Base-by-base conservation (phyloP, 306 rosid species). In the Urtica urens region DNA sequence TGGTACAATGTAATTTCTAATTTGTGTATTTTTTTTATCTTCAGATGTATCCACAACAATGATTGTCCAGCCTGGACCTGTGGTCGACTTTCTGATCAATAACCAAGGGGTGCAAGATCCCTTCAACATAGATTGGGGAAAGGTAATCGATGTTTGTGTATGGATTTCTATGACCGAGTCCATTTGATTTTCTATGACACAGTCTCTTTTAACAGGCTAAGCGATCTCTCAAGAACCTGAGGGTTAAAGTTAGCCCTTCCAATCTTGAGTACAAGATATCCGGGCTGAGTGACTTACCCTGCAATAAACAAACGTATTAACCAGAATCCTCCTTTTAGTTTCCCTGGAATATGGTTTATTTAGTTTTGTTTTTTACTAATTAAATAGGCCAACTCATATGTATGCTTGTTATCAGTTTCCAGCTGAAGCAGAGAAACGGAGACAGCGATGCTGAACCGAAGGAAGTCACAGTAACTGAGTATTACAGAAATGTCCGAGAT, bases 11-110 rank as follows among this genome's bases (percentile, higher is more conserved):
- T 31, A 8, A 31, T 31, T 1, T 7, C 7, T 31, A 31, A 13
- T 31, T 13, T 7, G 37, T 26, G 19, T 42, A 42, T 26, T 12
- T 18, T 48, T 6, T 8, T 23, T 24, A 26, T 17, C 21, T 43
- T 7, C 60, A 90, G 99, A 92, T 73, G 94, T 85, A 19, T 92
- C 99, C 0, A 92, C 99, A 5, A 92, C 99, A 2, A 92, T 85
- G 94, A 73, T 85, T 4, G 71, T 92, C 24, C 72, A 64, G 17
- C 96, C 95, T 27, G 99, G 96, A 0, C 96, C 99, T 1, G 87
- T 92, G 37, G 93, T 92, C n/a, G 95, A 85, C 54, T 92, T 92
- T 29, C 39, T 92, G 16, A 79, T 92, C 38, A 55, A 74, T 16
- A 85, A 85, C 64, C 99, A 92, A 43, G 76, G 70, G 67, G 99